Percentiles rank a stretch among this genome's conserved stretches.
These are phyloP conservation scores for Pseudogymnoascus sp. DNA, from an alignment of 2,329 filamentous ascomycete genomes.

Conservation along the genomic window DNA sequence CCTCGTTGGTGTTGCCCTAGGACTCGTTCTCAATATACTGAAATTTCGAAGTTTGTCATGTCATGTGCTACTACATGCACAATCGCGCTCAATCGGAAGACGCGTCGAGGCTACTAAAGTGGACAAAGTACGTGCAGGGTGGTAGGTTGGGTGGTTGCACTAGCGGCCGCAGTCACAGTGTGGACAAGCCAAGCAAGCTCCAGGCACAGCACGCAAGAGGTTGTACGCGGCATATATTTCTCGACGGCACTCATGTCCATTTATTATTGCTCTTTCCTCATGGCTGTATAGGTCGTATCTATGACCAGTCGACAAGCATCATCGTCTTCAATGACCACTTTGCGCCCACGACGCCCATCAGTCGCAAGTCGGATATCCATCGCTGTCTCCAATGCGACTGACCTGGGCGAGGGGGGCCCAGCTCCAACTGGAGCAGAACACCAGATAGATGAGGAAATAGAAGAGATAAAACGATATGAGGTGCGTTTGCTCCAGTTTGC, in stretches of 20 bases:
- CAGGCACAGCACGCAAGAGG: conserved; percentile 2
- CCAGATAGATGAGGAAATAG: conserved; percentile 88
- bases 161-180: conserved; percentile 7
- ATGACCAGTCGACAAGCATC: conserved; percentile 7
- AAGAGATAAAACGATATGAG: conserved; percentile 96
- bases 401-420: conserved; percentile 52
- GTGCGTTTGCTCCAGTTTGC: conserved; percentile 32
- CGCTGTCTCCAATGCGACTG: conserved; percentile 26
- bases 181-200: conserved; percentile 2
- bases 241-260: background rate
- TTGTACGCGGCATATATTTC: conserved; percentile 4
- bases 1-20: background rate
- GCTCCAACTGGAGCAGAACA: conserved; percentile 52
- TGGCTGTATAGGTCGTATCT: conserved; percentile 7
- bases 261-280: conserved; percentile 1
- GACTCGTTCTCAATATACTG: background rate
- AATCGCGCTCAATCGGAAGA: conserved; percentile 1
- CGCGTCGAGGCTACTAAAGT: background rate
- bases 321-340: background rate
- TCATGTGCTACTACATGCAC: background rate
- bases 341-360: background rate
- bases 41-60: conserved; percentile 6
- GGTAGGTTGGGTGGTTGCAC: background rate
- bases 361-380: conserved; percentile 5
- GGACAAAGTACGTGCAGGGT: background rate